Evolutionary conservation across 2,329 filamentous ascomycete species (phyloP).

Genomic region (Fusarium sp.): DNA sequence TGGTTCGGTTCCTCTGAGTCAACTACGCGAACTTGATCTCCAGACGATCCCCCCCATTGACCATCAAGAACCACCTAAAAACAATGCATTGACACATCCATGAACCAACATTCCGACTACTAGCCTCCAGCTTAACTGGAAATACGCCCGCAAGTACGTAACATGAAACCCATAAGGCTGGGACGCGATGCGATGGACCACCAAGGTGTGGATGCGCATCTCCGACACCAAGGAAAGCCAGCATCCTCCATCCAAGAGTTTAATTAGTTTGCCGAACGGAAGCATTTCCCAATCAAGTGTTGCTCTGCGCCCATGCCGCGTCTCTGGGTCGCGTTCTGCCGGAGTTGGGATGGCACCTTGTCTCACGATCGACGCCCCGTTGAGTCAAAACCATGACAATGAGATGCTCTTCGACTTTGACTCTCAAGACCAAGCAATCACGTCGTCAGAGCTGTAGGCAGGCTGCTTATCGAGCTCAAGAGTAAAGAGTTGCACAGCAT

Average conservation of each 20-base stretch:
- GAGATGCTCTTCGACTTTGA: not conserved
- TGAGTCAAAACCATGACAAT: not conserved
- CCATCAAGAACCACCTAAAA: not conserved
- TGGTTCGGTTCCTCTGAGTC: not conserved
- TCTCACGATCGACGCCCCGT: slow-evolving; percentile 14
- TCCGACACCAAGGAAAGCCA: slow-evolving; percentile 22
- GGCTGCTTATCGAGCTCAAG: slow-evolving; percentile 13
- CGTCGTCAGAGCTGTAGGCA: slow-evolving; percentile 12
- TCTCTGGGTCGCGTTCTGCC: slow-evolving; percentile 17
- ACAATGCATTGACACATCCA: not conserved
- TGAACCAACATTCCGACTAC: not conserved
- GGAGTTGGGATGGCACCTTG: slow-evolving; percentile 32
- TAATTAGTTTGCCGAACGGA: slow-evolving; percentile 21
- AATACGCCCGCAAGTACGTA: not conserved
- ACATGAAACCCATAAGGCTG: slow-evolving; percentile 30
- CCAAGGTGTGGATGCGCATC: slow-evolving; percentile 26
- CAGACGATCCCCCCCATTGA: not conserved
- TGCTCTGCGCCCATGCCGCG: slow-evolving; percentile 12
- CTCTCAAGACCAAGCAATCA: not conserved
- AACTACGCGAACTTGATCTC: not conserved
- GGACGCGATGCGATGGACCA: slow-evolving; percentile 2
- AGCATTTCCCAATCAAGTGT: slow-evolving; percentile 26
- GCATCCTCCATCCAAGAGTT: slow-evolving; percentile 3
- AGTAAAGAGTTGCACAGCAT: slow-evolving; percentile 28
- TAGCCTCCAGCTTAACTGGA: not conserved